These are phyloP conservation scores for Violaceomyces palustris DNA, from an alignment of 1,284 basidiomycete genomes.

Conservation along the genomic window DNA sequence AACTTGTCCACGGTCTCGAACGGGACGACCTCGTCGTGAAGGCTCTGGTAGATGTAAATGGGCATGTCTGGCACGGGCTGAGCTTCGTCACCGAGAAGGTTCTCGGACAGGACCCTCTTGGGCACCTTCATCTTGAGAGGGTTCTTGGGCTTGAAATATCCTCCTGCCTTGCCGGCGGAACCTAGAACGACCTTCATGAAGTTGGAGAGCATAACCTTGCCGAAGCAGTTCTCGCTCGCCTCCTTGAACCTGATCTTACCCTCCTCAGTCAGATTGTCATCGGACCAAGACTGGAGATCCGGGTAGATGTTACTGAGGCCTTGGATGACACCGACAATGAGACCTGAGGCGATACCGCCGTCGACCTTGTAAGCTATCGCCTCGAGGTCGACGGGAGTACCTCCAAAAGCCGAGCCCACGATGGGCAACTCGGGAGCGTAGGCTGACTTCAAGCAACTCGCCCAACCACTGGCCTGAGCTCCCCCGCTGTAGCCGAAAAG, in stretches of 20 bases:
- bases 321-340: slow-evolving; percentile 33
- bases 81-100: slow-evolving; percentile 16
- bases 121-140: slow-evolving; percentile 5
- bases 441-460: slow-evolving; percentile 24
- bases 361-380: slow-evolving; percentile 22
- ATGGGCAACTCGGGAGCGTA: slow-evolving; percentile 38
- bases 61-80: slow-evolving; percentile 12
- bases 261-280: slow-evolving; percentile 11
- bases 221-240: slow-evolving; percentile 20
- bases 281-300: slow-evolving; percentile 30
- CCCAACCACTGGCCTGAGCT: slow-evolving; percentile 45
- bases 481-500: slow-evolving; percentile 48
- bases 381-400: slow-evolving; percentile 34
- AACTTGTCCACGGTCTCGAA: slow-evolving; percentile 22
- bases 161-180: no score
- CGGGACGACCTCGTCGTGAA: slow-evolving; percentile 41
- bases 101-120: slow-evolving; percentile 13
- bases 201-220: slow-evolving; percentile 11
- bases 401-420: slow-evolving; percentile 39
- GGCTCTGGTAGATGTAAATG: slow-evolving; percentile 39
- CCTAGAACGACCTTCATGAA: slow-evolving; percentile 17
- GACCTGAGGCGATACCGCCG: slow-evolving; percentile 23
- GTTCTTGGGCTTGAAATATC: slow-evolving; percentile 18
- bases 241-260: slow-evolving; percentile 12
- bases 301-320: slow-evolving; percentile 35